Conservation (phyloP, 176 grass and related monocot genomes). For the Bonia amplexicaulis region DNA sequence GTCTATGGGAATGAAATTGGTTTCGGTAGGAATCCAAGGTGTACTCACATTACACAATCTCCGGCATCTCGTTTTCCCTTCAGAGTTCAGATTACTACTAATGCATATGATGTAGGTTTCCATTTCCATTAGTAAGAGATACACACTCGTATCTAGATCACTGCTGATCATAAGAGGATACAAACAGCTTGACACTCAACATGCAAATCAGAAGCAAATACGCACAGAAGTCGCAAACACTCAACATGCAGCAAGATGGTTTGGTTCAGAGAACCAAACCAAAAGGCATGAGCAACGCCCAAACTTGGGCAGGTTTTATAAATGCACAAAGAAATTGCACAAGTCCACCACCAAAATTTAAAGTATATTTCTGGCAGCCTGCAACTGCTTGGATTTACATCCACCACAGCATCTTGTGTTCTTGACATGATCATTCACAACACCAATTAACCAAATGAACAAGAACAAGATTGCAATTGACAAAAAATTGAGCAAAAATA, state of each 20-base stretch:
- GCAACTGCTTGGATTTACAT: conserved; percentile 20
- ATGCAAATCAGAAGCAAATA: conserved; percentile 22
- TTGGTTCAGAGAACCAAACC: conserved; percentile 26
- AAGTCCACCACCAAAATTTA: conserved; percentile 24
- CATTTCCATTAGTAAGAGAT: not conserved
- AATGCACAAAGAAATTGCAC: conserved; percentile 1
- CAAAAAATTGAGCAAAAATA: conserved; percentile 16
- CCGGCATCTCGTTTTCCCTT: not conserved
- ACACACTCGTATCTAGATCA: not conserved
- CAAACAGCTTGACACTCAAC: not conserved
- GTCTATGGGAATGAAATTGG: not conserved
- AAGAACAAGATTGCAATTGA: conserved; percentile 30
- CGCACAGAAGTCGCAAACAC: not conserved
- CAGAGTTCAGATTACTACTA: not conserved
- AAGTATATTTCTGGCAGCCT: conserved; percentile 11
- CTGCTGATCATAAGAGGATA: not conserved
- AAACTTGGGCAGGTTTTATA: conserved; percentile 14
- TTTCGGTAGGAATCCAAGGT: conserved; percentile 6
- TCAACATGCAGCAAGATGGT: conserved; percentile 38
- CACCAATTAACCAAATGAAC: conserved; percentile 14
- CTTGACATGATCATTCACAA: conserved; percentile 21
- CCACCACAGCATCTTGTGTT: conserved; percentile 28
- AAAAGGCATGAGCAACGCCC: conserved; percentile 1
- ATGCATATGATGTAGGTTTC: not conserved
- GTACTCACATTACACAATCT: not conserved